phyloP scores from a whole-genome alignment of 164 flowering plant species.

The Malania oleifera region DNA sequence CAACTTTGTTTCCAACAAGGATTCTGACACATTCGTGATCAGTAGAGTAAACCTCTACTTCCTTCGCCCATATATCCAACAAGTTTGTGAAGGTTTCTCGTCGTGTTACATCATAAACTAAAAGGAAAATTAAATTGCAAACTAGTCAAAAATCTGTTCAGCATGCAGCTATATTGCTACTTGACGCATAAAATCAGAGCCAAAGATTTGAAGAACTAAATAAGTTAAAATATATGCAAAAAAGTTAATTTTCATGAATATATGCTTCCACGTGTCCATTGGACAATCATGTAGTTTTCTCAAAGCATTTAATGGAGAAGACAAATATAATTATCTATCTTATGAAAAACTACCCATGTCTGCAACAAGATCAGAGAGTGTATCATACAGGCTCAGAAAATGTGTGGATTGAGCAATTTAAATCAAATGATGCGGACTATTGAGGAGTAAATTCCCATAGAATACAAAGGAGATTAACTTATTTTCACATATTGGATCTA shows the following conservation, averaged over 20 bases:
- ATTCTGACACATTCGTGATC: conserved; percentile 73
- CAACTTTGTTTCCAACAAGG: conserved; percentile 89
- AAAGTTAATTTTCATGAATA: no score
- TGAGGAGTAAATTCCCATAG: no score
- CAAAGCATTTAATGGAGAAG: no score
- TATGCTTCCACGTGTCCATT: not conserved
- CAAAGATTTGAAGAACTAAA: not conserved
- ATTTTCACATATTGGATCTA: no score
- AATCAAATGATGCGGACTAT: no score
- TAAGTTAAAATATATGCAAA: not conserved
- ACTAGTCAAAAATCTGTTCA: not conserved
- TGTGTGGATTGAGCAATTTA: not conserved
- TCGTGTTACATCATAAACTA: conserved; percentile 85
- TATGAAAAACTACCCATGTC: not conserved
- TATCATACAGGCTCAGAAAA: not conserved
- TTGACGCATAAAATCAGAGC: not conserved
- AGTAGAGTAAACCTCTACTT: conserved; percentile 69
- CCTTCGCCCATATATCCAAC: conserved; percentile 71
- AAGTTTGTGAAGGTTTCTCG: conserved; percentile 78
- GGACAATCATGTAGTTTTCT: not conserved
- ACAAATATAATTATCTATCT: no score
- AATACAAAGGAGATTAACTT: no score
- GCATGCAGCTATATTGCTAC: not conserved
- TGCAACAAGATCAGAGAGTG: not conserved
- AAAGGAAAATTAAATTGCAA: conserved; percentile 12